Conservation (phyloP, 2,329 filamentous ascomycete genomes). For the Pseudogymnoascus sp. region DNA sequence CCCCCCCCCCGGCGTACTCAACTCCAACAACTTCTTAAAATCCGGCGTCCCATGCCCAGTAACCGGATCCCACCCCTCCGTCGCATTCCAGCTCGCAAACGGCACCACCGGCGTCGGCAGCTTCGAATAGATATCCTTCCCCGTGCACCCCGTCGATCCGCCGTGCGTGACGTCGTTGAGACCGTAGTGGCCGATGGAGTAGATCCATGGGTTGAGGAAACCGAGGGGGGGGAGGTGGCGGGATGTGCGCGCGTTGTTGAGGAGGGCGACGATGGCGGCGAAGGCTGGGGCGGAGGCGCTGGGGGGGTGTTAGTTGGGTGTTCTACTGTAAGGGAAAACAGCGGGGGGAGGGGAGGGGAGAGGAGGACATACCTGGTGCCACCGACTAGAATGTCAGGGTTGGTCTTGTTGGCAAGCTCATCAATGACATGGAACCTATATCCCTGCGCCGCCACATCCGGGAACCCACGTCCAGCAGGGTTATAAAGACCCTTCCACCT, state of each 20-base stretch:
- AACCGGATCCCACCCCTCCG: slow-evolving; percentile 39
- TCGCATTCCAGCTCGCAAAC: slow-evolving; percentile 36
- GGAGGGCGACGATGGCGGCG: slow-evolving; percentile 49
- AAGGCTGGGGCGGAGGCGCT: slow-evolving; percentile 51
- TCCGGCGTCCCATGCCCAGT: slow-evolving; percentile 42
- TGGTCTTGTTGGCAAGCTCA: background rate
- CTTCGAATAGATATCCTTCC: slow-evolving; percentile 20
- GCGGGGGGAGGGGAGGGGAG: background rate
- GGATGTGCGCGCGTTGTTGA: slow-evolving; percentile 54
- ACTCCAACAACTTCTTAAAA: slow-evolving; percentile 33
- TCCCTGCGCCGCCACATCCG: slow-evolving; percentile 49
- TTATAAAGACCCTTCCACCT: slow-evolving; percentile 42
- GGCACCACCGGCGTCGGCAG: slow-evolving; percentile 23
- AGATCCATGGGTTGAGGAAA: slow-evolving; percentile 56
- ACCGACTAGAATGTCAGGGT: slow-evolving; percentile 13
- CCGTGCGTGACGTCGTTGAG: slow-evolving; percentile 41
- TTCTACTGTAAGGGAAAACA: too few species aligned
- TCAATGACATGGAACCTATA: slow-evolving; percentile 41
- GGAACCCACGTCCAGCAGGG: slow-evolving; percentile 44
- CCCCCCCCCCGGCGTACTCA: slow-evolving; percentile 11
- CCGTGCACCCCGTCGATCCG: slow-evolving; percentile 32
- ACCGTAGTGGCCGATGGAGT: slow-evolving; percentile 39
- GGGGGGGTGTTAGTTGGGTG: slow-evolving; percentile 23
- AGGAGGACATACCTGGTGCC: slow-evolving; percentile 18
- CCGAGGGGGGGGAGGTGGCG: slow-evolving; percentile 40